Evolutionary conservation across 2,329 filamentous ascomycete genomes (phyloP), one percentile per base, ranked within the genome.

Genomic region (Fusarium algeriense): DNA sequence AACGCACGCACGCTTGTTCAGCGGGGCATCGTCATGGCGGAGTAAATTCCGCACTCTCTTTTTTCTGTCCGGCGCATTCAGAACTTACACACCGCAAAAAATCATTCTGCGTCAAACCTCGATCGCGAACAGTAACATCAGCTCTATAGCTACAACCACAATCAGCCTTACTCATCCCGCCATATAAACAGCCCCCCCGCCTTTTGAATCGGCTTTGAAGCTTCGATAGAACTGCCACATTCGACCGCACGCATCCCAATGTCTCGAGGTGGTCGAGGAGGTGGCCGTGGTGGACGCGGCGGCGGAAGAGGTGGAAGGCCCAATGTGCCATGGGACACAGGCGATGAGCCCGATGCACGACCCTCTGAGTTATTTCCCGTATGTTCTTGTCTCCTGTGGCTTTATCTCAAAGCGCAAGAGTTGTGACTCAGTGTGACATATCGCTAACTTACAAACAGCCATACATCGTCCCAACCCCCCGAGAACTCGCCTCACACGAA

Each of bases 331-430:
- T 89, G 87, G 85, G 84, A 85, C 46, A 83, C 80, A 20, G 81
- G 84, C 43, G 86, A 88, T 69, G 88, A 89, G 70, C 85, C 86
- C 12, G 86, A 89, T 76, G 84, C 84, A 55, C 83, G 86, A 35
- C 88, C 88, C 10, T 86, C 86, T n/a, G 88, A 90, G 71, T 84
- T 88, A 13, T 90, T 90, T 66, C 88, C 88, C 0, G 87, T 88
- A 78, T 65, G 84, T 74, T 49, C 28, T 6, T 28, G 11, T n/a
- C 35, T 20, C 28, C 8, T 13, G 8, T 26, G 11, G 64, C 11
- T 35, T 17, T 6, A 7, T 17, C 5, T 23, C 4, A 4, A 32
- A 48, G 34, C 43, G 30, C 56, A 44, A 41, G 26, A 56, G 11
- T 15, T n/a, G 37, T 30, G 43, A 60, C 48, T 63, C n/a, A 14